These are phyloP conservation scores for Heterobasidion parviporum DNA, from an alignment of 1,284 basidiomycete genomes.

Conservation along the genomic window DNA sequence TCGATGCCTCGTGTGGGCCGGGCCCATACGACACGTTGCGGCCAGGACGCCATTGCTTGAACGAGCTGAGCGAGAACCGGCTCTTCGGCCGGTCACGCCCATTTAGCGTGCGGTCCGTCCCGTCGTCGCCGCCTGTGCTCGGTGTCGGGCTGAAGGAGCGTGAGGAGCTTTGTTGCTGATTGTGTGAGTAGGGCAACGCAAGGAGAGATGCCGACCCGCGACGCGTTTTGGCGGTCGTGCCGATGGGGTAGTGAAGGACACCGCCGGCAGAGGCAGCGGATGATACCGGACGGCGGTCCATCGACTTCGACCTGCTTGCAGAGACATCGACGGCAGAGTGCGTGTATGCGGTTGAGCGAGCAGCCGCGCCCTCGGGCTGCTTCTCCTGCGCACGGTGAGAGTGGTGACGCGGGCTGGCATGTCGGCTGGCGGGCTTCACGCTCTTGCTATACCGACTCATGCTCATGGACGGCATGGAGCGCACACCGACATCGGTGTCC, in stretches of 20 bases:
- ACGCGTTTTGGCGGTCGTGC: background rate
- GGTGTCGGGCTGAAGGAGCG: constrained; percentile 9
- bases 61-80: constrained; percentile 12
- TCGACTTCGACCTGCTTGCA: background rate
- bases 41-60: constrained; percentile 8
- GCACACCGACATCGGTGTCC: constrained; percentile 23
- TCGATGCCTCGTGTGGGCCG: constrained; percentile 7
- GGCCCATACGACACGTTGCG: constrained; percentile 5
- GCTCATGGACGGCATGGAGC: constrained; percentile 16
- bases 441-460: constrained; percentile 6
- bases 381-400: background rate
- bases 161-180: background rate
- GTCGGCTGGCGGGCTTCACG: background rate
- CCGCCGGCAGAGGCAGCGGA: background rate
- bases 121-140: background rate
- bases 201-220: constrained; percentile 9
- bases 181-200: background rate
- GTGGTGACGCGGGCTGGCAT: background rate
- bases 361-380: background rate
- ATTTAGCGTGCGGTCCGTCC: background rate
- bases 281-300: background rate
- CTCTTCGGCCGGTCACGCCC: constrained; percentile 5
- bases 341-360: background rate
- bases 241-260: background rate
- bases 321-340: background rate